Conservation (phyloP, 2,329 filamentous ascomycete species). For the Magnaporthiopsis poae region DNA sequence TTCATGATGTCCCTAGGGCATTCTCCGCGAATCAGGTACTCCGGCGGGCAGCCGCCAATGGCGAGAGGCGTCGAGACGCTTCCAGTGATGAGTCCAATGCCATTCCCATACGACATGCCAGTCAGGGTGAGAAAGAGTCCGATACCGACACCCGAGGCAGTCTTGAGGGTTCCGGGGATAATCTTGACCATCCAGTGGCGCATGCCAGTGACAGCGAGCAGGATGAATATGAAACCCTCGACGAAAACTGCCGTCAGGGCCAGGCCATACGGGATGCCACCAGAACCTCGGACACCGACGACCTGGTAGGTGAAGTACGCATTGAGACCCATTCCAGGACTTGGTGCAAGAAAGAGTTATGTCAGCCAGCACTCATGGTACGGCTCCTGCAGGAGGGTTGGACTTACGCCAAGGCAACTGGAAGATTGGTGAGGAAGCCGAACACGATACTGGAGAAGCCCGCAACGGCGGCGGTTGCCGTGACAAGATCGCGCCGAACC, state of each 20-base stretch:
- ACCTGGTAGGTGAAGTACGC: slow-evolving; percentile 61
- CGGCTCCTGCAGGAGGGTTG: slow-evolving; percentile 6
- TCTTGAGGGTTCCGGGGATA: slow-evolving; percentile 53
- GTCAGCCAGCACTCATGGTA: slow-evolving; percentile 7
- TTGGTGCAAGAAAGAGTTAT: slow-evolving; percentile 20
- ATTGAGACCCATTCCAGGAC: slow-evolving; percentile 58
- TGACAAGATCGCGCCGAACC: slow-evolving; percentile 68
- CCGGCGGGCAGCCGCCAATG: slow-evolving; percentile 60
- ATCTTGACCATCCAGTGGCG: slow-evolving; percentile 62
- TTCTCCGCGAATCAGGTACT: slow-evolving; percentile 39
- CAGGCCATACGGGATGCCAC: slow-evolving; percentile 46
- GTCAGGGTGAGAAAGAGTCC: slow-evolving; percentile 55
- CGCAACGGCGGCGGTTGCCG: slow-evolving; percentile 70
- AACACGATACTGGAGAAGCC: slow-evolving; percentile 68
- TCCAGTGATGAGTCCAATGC: slow-evolving; percentile 74
- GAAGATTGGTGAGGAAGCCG: slow-evolving; percentile 72
- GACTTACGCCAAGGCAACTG: slow-evolving; percentile 61
- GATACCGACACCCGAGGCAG: slow-evolving; percentile 55
- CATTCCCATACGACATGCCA: slow-evolving; percentile 65
- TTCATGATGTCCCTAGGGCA: slow-evolving; percentile 56
- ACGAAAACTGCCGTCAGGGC: slow-evolving; percentile 56
- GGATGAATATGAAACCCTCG: slow-evolving; percentile 55
- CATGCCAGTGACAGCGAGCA: slow-evolving; percentile 57
- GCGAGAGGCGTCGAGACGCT: slow-evolving; percentile 60
- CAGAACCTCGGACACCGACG: slow-evolving; percentile 49